Evolutionary conservation across 2,329 filamentous ascomycete species (phyloP).

Genomic region (Cadophora malorum): DNA sequence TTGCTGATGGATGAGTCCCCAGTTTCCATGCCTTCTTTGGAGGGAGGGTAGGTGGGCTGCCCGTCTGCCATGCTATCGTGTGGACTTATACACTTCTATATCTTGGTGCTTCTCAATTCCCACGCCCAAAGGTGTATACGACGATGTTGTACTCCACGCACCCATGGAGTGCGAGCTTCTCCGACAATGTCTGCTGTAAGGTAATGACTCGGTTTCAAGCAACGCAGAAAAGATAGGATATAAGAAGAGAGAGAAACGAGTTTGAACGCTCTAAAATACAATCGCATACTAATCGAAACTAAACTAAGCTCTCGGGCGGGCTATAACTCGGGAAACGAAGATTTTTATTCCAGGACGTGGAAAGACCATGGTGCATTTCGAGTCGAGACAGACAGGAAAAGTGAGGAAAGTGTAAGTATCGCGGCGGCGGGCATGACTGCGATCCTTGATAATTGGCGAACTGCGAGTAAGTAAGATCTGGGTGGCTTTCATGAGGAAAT

Average conservation of each 20-base stretch:
- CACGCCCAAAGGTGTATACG: neutral
- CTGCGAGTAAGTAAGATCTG: neutral
- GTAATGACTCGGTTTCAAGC: neutral
- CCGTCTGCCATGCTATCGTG: constrained; percentile 30
- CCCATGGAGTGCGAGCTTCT: neutral
- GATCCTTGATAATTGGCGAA: constrained; percentile 17
- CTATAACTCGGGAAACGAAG: neutral
- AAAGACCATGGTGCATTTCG: neutral
- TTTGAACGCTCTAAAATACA: neutral
- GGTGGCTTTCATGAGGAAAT: constrained; percentile 14
- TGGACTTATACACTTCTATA: neutral
- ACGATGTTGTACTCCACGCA: neutral
- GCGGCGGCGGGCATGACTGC: constrained; percentile 21
- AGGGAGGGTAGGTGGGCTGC: constrained; percentile 19
- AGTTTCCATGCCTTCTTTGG: constrained; percentile 18
- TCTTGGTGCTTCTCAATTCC: neutral
- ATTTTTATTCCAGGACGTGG: neutral
- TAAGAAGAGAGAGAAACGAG: neutral
- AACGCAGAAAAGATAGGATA: neutral
- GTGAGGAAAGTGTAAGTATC: constrained; percentile 10
- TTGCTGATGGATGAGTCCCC: constrained; percentile 26
- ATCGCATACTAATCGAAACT: neutral
- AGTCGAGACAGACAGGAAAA: constrained; percentile 16
- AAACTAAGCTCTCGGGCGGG: neutral
- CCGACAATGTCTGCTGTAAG: neutral